These are phyloP conservation scores for Erucastrum elatum DNA, from an alignment of 345 rosid species.

Conservation along the genomic window DNA sequence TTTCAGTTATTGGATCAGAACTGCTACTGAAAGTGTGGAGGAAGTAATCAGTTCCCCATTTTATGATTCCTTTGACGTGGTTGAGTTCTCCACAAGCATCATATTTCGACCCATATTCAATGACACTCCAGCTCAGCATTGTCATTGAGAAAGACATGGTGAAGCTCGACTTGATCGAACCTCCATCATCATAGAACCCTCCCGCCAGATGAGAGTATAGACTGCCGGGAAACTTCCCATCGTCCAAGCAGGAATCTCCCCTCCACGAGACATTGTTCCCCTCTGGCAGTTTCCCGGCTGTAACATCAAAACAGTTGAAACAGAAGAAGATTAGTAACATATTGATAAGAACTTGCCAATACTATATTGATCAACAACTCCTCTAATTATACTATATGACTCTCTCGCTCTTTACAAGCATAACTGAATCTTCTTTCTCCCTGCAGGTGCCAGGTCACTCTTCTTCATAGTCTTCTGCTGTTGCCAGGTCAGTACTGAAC, in stretches of 20 bases:
- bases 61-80: neutral
- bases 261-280: neutral
- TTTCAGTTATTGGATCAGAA: neutral
- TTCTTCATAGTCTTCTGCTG: neutral
- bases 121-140: neutral
- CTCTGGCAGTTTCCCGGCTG: neutral
- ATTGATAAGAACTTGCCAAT: too few relatives aligned
- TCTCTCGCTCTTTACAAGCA: neutral
- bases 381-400: neutral
- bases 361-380: neutral
- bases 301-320: neutral
- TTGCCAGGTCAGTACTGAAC: too few relatives aligned
- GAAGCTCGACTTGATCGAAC: neutral
- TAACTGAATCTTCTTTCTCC: neutral
- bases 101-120: neutral
- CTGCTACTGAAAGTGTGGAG: neutral
- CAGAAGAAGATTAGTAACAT: too few relatives aligned
- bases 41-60: neutral
- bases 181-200: neutral
- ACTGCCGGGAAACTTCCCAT: neutral
- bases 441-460: neutral
- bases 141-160: neutral
- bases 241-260: neutral
- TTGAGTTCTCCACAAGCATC: neutral
- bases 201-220: neutral